Percentiles rank a stretch among this genome's conserved stretches.
Conservation (phyloP, 805 yeast genomes). For the Metschnikowia corniflorae region DNA sequence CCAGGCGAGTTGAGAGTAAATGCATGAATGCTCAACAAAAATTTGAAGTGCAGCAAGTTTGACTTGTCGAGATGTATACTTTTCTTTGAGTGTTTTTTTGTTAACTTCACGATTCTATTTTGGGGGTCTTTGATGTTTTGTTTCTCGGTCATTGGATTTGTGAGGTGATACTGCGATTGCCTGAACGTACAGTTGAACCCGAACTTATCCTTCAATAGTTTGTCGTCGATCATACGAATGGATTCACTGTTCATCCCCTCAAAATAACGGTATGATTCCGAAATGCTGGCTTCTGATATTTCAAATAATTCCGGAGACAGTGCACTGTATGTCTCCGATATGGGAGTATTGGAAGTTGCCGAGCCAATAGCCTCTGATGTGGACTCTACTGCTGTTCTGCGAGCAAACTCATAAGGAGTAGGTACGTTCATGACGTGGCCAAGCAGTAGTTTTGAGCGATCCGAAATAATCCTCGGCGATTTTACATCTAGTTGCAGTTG, state of each 20-base stretch:
- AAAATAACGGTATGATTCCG: no score
- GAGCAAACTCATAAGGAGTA: background rate
- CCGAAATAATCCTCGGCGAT: no score
- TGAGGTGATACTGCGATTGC: constrained; percentile 3
- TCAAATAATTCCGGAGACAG: no score
- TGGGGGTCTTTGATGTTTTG: background rate
- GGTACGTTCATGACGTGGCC: background rate
- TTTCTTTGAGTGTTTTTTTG: constrained; percentile 1
- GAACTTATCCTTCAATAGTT: constrained; percentile 12
- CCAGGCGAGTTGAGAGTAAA: constrained; percentile 19
- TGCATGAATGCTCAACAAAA: constrained; percentile 15
- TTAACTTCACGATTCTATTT: background rate
- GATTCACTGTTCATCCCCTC: no score
- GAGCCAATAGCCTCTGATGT: no score
- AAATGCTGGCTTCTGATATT: no score
- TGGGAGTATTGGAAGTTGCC: no score
- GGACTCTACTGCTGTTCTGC: no score
- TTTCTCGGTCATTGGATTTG: constrained; percentile 1
- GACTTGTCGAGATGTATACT: constrained; percentile 7
- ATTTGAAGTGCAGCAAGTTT: constrained; percentile 13
- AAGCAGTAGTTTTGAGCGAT: no score
- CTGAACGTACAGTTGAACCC: constrained; percentile 15
- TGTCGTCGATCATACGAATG: constrained; percentile 10
- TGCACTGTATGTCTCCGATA: no score
- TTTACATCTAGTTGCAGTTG: background rate